Percentiles rank a stretch among this genome's conserved stretches.
Evolutionary conservation across 2,329 filamentous ascomycete species (phyloP).

Genomic region (Clarireedia paspali): DNA sequence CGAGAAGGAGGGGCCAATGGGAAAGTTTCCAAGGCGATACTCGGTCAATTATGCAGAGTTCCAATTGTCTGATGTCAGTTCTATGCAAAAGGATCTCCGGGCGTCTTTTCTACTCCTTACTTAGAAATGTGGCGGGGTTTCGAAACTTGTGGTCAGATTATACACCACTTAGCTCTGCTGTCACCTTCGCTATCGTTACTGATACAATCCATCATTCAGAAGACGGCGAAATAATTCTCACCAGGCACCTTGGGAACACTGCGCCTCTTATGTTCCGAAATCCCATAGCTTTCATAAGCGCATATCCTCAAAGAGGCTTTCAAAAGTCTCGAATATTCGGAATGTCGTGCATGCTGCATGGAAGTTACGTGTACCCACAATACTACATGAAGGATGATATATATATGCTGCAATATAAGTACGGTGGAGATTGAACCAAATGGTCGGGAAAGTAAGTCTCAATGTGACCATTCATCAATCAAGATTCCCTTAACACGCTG

Average conservation of each 20-base stretch:
- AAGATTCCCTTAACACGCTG: too few relatives aligned
- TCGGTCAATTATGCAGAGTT: constrained; percentile 6
- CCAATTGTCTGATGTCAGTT: constrained; percentile 4
- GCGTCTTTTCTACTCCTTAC: not conserved
- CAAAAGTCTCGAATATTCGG: not conserved
- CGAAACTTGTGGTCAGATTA: not conserved
- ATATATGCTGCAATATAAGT: not conserved
- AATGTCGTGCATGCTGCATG: constrained; percentile 4
- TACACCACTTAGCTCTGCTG: not conserved
- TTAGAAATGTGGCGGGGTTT: constrained; percentile 3
- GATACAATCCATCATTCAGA: not conserved
- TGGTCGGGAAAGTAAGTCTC: not conserved
- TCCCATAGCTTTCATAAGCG: not conserved
- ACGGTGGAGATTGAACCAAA: not conserved
- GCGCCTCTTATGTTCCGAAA: too few relatives aligned
- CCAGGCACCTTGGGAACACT: not conserved
- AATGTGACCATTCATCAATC: too few relatives aligned
- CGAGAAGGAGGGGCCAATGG: not conserved
- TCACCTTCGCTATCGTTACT: not conserved
- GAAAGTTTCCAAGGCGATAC: not conserved
- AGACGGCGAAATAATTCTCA: not conserved
- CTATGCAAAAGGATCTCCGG: constrained; percentile 3
- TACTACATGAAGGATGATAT: not conserved
- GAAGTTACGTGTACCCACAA: not conserved
- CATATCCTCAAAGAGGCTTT: not conserved